Evolutionary conservation across 495 filamentous ascomycete species (phyloP), one percentile per base, ranked within the genome.

Genomic region (Friedmanniomyces endolithicus): DNA sequence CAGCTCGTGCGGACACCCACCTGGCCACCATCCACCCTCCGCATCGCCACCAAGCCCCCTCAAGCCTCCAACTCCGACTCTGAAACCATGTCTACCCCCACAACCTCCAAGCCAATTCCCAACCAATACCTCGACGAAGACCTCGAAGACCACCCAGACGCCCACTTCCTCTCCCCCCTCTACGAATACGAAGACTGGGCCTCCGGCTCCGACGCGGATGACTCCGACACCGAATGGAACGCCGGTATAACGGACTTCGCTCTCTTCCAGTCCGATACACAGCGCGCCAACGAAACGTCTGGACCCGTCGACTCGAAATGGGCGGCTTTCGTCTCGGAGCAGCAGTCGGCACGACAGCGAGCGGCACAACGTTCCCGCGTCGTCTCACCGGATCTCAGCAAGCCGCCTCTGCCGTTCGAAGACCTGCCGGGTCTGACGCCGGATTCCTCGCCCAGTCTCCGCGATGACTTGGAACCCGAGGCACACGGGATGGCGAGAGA

Each of bases 231-330:
- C 19, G 49, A 53, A 14, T 62, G 59, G 59, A 37, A 57, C 34
- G 59, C 59, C n/a, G 59, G 59, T 34, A 62, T 62, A 43, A 62
- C 44, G 1, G 59, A 62, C 46, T 62, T 58, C 40, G 54, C 59
- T 1, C 55, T 58, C 23, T 62, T 58, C 59, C 35, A 58, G 44
- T 11, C 41, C 20, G 59, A 62, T 40, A 27, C 50, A 12, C 59
- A 48, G 1, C 27, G 22, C 4, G 59, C 55, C 11, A 9, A 58
- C 20, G 33, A 53, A 34, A 22, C 6, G 2, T 9, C 55, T 16
- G 35, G 46, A 11, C 44, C 23, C 12, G 44, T 62, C 7, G 46
- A 52, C 14, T 6, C 19, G 23, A 53, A 31, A 39, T 62, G 59
- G 59, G 24, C 35, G 11, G 41, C 25, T 24, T 45, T 62, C 47